Base-by-base conservation (phyloP, 306 rosid species). In the Prunus dulcis region DNA sequence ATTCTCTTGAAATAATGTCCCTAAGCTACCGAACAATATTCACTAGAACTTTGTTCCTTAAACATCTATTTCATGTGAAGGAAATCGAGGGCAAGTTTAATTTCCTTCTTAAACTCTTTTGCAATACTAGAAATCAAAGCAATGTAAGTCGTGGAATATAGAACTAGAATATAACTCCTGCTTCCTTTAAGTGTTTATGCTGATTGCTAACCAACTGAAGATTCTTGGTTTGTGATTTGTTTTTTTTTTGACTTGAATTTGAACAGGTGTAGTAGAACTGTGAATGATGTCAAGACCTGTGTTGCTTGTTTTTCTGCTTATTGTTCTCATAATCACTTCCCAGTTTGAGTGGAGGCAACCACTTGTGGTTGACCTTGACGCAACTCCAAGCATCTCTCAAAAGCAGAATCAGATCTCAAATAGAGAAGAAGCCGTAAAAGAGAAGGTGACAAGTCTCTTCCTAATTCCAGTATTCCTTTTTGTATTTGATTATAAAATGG, bases 291-390 rank as follows among this genome's bases (percentile, higher is more conserved):
- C 98, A 66, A 89, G 95, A 79, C 90, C 98, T 12, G 82, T 91
- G 93, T 53, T 93, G 75, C 96, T 93, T 78, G 97, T 86, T 69
- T 91, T 89, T 83, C 81, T 93, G 83, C 78, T 93, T 68, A 49
- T 93, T 84, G 47, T 93, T 80, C 92, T 93, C 67, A 91, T 93
- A 75, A 89, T 93, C 78, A 89, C 98, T 57, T 91, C 97, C n/a
- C 96, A 91, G 84, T 91, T 93, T 63, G 98, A 93, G 83, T 91
- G 98, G 98, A 91, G 79, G 71, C 97, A 89, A 74, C 97, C 76
- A 78, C 88, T 90, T 75, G 96, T 88, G 57, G 52, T 83, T 70
- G 98, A 91, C 79, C 88, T 86, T 63, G 92, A 89, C 23, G 60
- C 85, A 22, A 77, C 79, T 70, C 83, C 89, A 6, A 64, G 65